Base-by-base conservation (phyloP, 2,329 filamentous ascomycete genomes). In the Aspergillus unguis region DNA sequence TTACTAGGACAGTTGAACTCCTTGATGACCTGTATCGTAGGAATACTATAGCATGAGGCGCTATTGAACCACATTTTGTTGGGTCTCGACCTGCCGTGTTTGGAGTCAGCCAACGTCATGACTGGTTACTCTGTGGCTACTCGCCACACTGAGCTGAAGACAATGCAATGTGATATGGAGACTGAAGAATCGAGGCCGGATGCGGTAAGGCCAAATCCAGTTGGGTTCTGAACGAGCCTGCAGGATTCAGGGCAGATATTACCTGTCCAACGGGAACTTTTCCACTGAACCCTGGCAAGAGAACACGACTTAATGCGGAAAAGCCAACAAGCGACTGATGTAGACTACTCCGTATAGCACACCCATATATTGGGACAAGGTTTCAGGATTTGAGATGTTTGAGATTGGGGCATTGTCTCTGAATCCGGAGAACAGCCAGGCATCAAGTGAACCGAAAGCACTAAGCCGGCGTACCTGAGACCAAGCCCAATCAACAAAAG, bases 381-480 rank as follows among this genome's bases (percentile, higher is more conserved):
- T 17, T 17, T 17, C 17, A 17, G 17, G 17, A 17, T 17, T 17
- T 17, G 17, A 17, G 5, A 29, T 32, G n/a, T 28, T 23, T 44
- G n/a, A 44, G 28, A 23, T 33, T 17, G 17, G 17, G 17, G 17
- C 29, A 47, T 54, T 52, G 45, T 52, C 54, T 51, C 46, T 54
- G 50, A 48, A 48, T 50, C 54, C 51, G 56, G 56, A 54, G 48
- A 52, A 56, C 55, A 53, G 46, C 33, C 50, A 60, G 56, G 55
- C 59, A 57, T 53, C 58, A 55, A 57, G 43, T 50, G 42, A 37
- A 48, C 54, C 51, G 43, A 56, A 44, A 47, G 52, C 40, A 38
- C 36, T 38, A 6, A 7, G 23, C 36, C 11, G n/a, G 49, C 46
- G 57, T 62, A 58, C 58, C 60, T 61, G 58, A 61, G 43, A 35